These are phyloP conservation scores for Candida sanyaensis DNA, from an alignment of 1,139 yeast species.

Conservation along the genomic window DNA sequence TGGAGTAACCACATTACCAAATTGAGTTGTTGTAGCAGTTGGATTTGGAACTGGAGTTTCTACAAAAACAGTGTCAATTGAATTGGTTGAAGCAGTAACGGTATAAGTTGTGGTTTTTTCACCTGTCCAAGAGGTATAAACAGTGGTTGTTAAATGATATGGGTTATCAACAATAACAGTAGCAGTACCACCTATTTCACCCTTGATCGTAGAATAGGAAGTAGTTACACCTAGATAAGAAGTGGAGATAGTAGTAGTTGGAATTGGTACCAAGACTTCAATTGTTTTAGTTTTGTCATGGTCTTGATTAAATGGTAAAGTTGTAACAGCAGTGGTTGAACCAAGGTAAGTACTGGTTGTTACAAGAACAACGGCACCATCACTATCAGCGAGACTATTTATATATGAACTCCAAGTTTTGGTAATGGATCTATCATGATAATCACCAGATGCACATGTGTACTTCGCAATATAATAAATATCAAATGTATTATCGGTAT, in stretches of 20 bases:
- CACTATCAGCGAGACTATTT: constrained; percentile 16
- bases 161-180: constrained; percentile 21
- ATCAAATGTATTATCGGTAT: neutral
- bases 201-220: constrained; percentile 12
- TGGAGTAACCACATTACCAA: constrained; percentile 10
- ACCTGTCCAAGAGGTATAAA: constrained; percentile 17
- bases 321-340: constrained; percentile 19
- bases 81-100: neutral
- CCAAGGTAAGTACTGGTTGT: neutral
- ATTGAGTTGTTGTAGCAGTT: constrained; percentile 12
- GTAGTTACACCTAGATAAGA: constrained; percentile 15
- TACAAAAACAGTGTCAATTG: constrained; percentile 14
- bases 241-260: constrained; percentile 17
- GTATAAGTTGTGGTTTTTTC: constrained; percentile 12
- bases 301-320: constrained; percentile 16
- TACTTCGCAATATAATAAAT: neutral
- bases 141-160: constrained; percentile 12
- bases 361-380: constrained; percentile 16
- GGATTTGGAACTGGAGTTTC: constrained; percentile 15
- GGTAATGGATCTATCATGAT: neutral
- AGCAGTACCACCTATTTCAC: constrained; percentile 17
- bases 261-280: constrained; percentile 18
- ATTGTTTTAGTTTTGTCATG: constrained; percentile 20
- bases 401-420: constrained; percentile 12
- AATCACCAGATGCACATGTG: neutral